Conservation (phyloP, 83 land plant species). For the Thuja plicata region DNA sequence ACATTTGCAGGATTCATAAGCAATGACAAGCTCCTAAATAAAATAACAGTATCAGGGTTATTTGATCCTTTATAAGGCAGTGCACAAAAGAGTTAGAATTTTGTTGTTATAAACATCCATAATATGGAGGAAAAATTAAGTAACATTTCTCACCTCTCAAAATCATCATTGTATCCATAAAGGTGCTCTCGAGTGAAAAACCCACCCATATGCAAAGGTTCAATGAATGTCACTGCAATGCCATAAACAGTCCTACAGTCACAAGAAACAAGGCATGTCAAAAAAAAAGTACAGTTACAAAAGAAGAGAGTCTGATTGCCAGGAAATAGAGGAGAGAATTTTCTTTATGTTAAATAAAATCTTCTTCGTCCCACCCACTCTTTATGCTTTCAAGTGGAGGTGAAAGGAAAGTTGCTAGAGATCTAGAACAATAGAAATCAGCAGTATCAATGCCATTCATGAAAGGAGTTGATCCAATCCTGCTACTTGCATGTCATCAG, state of each 20-base stretch:
- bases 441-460: background rate
- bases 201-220: conserved; percentile 46
- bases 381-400: background rate
- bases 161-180: conserved; percentile 67
- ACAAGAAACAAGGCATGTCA: background rate
- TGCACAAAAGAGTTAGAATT: background rate
- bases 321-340: background rate
- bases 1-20: background rate
- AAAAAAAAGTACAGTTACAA: background rate
- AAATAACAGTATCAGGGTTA: background rate
- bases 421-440: background rate
- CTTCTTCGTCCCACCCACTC: background rate
- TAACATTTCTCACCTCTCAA: conserved; percentile 56
- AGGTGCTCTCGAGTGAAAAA: conserved; percentile 52
- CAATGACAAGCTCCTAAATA: background rate
- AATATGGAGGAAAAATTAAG: background rate
- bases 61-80: background rate
- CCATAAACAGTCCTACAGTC: conserved; percentile 50
- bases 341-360: background rate
- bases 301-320: background rate
- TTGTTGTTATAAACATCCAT: background rate
- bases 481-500: background rate
- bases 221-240: conserved; percentile 65
- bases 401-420: background rate
- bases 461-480: conserved; percentile 4